Percentiles rank a stretch among this genome's conserved stretches.
phyloP scores from a whole-genome alignment of 805 yeast genomes.

The Candida incommunis region DNA sequence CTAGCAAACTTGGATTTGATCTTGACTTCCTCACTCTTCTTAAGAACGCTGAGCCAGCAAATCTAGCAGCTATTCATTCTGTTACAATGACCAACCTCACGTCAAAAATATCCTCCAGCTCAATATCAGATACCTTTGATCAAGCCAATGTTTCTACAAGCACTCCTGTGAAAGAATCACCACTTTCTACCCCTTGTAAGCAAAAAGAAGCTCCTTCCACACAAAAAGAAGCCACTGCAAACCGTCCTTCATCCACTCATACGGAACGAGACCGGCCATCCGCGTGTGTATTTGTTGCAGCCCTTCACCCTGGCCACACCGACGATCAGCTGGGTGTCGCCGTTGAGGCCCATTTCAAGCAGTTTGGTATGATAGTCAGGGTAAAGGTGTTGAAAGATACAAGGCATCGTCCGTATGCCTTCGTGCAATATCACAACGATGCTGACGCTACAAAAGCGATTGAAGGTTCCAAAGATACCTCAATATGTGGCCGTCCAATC shows the following conservation, averaged over 20 bases:
- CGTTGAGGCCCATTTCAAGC: constrained; percentile 51
- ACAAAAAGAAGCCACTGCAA: no score
- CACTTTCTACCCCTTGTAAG: no score
- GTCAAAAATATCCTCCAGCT: no score
- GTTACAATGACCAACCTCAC: not conserved
- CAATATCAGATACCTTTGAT: not conserved
- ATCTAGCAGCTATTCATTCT: not conserved
- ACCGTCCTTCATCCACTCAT: not conserved
- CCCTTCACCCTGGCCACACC: constrained; percentile 46
- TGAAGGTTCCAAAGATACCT: constrained; percentile 49
- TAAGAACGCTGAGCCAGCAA: not conserved
- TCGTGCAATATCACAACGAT: constrained; percentile 71
- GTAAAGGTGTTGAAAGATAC: constrained; percentile 79
- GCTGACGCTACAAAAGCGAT: constrained; percentile 58
- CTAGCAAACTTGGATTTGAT: no score
- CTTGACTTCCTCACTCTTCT: not conserved
- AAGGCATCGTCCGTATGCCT: constrained; percentile 77
- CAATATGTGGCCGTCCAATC: constrained; percentile 58
- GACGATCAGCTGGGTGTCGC: constrained; percentile 64
- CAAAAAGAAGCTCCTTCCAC: no score
- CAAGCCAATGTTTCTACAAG: not conserved
- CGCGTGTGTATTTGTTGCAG: constrained; percentile 80
- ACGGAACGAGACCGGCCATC: constrained; percentile 50
- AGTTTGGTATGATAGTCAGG: constrained; percentile 56
- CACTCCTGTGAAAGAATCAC: no score